Base-by-base conservation (phyloP, 371 early-diverging fungal genomes). In the Agmasoma carcini region DNA sequence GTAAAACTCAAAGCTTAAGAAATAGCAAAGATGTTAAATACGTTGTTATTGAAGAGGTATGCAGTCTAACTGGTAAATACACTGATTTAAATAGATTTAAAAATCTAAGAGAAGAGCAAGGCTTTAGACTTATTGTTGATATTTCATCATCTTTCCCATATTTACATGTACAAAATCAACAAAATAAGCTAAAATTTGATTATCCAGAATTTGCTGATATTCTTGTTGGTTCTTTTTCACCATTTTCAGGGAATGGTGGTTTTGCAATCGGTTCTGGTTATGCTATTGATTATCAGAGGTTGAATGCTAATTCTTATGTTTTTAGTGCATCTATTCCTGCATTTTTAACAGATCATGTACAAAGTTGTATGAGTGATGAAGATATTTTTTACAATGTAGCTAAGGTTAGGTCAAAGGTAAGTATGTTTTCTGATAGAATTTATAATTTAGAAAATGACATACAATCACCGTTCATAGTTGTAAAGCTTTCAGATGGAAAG, bases 271-370 rank as follows among this genome's bases (percentile, higher is more conserved):
- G 88, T 17, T 78, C 80, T 53, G 78, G 77, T 57, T 85, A 87
- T 52, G 81, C 89, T 31, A 79, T 88, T 19, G 91, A 92, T 60
- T 90, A 93, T 77, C 85, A 90, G 75, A 81, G 92, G 43, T 79
- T 98, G 4, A 85, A 86, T 6, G 88, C 90, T 6, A 76, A 78
- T 15, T 84, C 88, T 0, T 98, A 95, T 73, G 86, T 86, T 58
- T 98, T 88, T 76, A 93, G 94, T 25, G 99, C 99, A 3, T 86
- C 95, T 11, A 80, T 96, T 34, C 99, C 99, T 6, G 89, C 89
- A 17, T 85, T 89, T 77, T 75, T 98, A 9, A 81, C 93, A n/a
- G n/a, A n/a, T n/a, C n/a, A n/a, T n/a, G n/a, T n/a, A n/a, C n/a
- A n/a, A n/a, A n/a, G n/a, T n/a, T n/a, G n/a, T n/a, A n/a, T n/a